Conservation (phyloP, 768 basidiomycete genomes). For the Rhizopogon vinicolor region DNA sequence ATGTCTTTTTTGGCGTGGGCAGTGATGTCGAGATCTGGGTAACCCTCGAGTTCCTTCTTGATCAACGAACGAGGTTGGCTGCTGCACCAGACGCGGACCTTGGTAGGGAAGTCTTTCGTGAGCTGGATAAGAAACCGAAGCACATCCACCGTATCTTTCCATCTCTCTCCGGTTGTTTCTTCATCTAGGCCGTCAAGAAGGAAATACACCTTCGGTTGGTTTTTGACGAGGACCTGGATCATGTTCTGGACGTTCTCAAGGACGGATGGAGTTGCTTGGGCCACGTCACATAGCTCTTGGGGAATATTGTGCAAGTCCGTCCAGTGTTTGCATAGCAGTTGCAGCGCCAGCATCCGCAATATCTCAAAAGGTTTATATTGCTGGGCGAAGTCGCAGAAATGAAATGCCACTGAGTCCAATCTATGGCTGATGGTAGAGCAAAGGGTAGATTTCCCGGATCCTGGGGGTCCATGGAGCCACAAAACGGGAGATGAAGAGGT, state of each 20-base stretch:
- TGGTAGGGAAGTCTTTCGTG: conserved; percentile 5
- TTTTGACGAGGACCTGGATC: conserved; percentile 10
- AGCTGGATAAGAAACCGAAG: conserved; percentile 13
- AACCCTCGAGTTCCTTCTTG: conserved; percentile 6
- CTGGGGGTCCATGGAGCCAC: neutral
- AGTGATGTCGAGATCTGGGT: conserved; percentile 8
- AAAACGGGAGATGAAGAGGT: neutral
- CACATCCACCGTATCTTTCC: conserved; percentile 10
- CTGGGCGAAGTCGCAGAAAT: neutral
- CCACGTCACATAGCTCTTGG: neutral
- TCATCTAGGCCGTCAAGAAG: conserved; percentile 26
- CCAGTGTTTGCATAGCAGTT: neutral
- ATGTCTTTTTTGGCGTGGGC: conserved; percentile 12
- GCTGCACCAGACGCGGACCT: conserved; percentile 22
- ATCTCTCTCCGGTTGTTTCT: conserved; percentile 10
- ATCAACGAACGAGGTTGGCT: conserved; percentile 15
- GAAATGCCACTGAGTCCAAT: neutral
- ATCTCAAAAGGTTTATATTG: neutral
- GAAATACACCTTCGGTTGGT: conserved; percentile 12
- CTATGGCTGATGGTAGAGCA: neutral
- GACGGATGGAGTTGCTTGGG: neutral
- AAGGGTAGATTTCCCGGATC: neutral
- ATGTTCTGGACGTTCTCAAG: conserved; percentile 11
- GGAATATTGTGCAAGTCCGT: neutral
- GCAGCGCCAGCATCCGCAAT: neutral